phyloP scores from a whole-genome alignment of 345 rosid genomes.

The Sisymbrium altissimum region DNA sequence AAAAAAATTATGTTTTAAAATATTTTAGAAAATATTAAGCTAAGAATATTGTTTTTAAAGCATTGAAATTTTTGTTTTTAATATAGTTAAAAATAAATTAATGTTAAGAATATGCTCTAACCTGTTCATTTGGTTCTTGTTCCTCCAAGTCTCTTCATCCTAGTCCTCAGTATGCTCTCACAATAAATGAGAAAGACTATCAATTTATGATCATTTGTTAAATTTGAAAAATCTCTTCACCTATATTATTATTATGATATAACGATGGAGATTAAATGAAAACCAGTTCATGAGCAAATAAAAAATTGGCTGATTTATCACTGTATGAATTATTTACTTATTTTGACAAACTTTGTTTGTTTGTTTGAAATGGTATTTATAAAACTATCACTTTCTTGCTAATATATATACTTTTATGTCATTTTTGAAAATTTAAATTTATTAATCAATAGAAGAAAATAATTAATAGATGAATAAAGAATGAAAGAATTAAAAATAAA shows the following conservation, averaged over 20 bases:
- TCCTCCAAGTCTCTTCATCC: conserved; percentile 21
- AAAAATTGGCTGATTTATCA: not conserved
- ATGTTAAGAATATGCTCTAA: not conserved
- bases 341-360: too few species aligned
- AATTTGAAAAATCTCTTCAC: not conserved
- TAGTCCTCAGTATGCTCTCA: conserved; percentile 8
- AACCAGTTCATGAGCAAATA: not conserved
- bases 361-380: not conserved
- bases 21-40: too few species aligned
- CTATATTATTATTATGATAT: not conserved
- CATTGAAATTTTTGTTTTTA: too few species aligned
- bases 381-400: too few species aligned
- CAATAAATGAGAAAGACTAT: not conserved
- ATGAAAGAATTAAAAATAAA: too few species aligned
- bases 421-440: too few species aligned
- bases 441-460: too few species aligned
- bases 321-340: not conserved
- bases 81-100: not conserved
- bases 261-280: not conserved
- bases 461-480: too few species aligned
- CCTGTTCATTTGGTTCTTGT: conserved; percentile 12
- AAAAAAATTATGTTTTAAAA: too few species aligned
- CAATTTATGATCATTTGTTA: not conserved
- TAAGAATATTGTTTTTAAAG: too few species aligned
- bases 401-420: too few species aligned